Evolutionary conservation across 768 basidiomycete species (phyloP).

Genomic region (Amanita thiersii): DNA sequence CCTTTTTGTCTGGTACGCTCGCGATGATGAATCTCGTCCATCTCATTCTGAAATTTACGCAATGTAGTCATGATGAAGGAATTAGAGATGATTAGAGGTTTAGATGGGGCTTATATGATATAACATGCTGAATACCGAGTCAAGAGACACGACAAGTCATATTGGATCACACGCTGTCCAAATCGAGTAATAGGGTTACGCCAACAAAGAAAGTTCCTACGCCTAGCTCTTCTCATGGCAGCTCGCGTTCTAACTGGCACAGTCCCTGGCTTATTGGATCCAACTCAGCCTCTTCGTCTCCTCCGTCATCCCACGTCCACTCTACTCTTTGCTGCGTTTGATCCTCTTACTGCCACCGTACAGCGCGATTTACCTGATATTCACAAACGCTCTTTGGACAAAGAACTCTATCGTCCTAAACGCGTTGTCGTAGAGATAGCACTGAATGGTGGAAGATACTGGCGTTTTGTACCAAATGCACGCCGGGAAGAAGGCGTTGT

Average conservation of each 20-base stretch:
- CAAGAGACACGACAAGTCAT: no score
- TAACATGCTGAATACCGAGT: no score
- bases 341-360: conserved; percentile 55
- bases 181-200: no score
- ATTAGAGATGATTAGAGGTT: not conserved
- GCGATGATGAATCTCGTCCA: conserved; percentile 65
- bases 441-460: conserved; percentile 45
- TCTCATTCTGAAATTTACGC: conserved; percentile 65
- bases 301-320: conserved; percentile 50
- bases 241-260: conserved; percentile 28
- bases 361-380: conserved; percentile 24
- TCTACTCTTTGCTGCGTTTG: conserved; percentile 69
- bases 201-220: no score
- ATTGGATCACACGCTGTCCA: no score
- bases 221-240: no score
- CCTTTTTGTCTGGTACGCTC: conserved; percentile 54
- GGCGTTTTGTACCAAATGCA: conserved; percentile 76
- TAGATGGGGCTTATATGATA: conserved; percentile 9
- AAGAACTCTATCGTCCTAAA: conserved; percentile 48
- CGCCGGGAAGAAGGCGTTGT: conserved; percentile 43
- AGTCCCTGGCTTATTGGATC: conserved; percentile 59
- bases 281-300: conserved; percentile 50
- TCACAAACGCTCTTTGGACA: conserved; percentile 33
- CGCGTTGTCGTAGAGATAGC: conserved; percentile 69
- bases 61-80: conserved; percentile 39